Percentiles rank a stretch among this genome's conserved stretches.
Conservation (phyloP, 2,329 filamentous ascomycete genomes). For the Monosporascus sp. region DNA sequence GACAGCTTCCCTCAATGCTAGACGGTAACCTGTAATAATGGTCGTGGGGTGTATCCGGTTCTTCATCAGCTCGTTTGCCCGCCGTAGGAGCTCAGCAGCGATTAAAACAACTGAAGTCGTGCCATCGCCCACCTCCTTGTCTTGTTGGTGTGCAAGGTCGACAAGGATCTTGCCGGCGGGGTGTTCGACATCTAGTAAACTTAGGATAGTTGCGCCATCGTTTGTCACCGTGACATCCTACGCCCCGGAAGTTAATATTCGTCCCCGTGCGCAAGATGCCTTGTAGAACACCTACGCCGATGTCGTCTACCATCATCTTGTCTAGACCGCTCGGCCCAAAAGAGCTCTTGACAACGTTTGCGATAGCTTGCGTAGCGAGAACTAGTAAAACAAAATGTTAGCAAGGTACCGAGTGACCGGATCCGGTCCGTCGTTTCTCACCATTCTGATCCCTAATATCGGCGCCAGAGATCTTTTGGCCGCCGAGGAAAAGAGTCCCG, state of each 20-base stretch:
- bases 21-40: slow-evolving; percentile 96
- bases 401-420: slow-evolving; percentile 11
- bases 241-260: slow-evolving; percentile 10
- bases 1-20: slow-evolving; percentile 91
- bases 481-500: slow-evolving; percentile 93
- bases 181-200: slow-evolving; percentile 92
- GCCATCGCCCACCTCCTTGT: slow-evolving; percentile 97
- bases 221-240: slow-evolving; percentile 98
- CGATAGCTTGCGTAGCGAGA: slow-evolving; percentile 89
- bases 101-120: slow-evolving; percentile 98
- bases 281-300: slow-evolving; percentile 62
- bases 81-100: slow-evolving; percentile 85
- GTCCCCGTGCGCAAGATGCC: background rate
- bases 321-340: slow-evolving; percentile 96
- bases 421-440: slow-evolving; percentile 35
- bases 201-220: slow-evolving; percentile 95
- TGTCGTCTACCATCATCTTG: slow-evolving; percentile 99
- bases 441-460: slow-evolving; percentile 98
- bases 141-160: slow-evolving; percentile 95
- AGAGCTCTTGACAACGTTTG: slow-evolving; percentile 98
- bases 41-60: slow-evolving; percentile 99
- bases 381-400: slow-evolving; percentile 47
- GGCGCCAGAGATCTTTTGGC: slow-evolving; percentile 92
- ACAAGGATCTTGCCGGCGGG: slow-evolving; percentile 98
- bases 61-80: slow-evolving; percentile 98